Evolutionary conservation across 176 grass and related monocot species (phyloP).

Genomic region (Carex cristatella): DNA sequence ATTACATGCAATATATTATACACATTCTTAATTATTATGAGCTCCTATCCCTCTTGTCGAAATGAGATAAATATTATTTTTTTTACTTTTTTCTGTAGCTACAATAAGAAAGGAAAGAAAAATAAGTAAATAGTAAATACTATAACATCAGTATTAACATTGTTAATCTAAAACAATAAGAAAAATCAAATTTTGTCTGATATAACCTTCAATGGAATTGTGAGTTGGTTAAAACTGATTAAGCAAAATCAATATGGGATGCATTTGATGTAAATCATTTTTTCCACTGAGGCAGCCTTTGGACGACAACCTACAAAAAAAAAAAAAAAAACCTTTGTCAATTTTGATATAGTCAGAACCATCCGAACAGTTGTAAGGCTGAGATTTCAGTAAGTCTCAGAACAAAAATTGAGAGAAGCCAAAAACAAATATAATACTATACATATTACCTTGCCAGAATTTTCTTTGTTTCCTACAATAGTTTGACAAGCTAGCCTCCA

Average conservation of each 20-base stretch:
- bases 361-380: not conserved
- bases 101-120: not conserved
- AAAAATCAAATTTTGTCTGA: not conserved
- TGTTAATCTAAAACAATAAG: not conserved
- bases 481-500: constrained; percentile 95
- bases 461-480: constrained; percentile 92
- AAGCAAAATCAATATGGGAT: not conserved
- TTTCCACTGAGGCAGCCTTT: constrained; percentile 85
- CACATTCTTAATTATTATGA: not conserved
- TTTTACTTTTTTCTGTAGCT: not conserved
- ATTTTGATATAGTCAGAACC: not conserved
- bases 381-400: not conserved
- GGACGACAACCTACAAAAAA: constrained; percentile 48
- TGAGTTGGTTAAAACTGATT: not conserved
- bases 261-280: constrained; percentile 38
- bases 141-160: not conserved
- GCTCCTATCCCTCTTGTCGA: not conserved
- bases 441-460: constrained; percentile 69
- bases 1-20: not conserved
- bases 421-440: not conserved
- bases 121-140: not conserved
- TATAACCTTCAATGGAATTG: not conserved
- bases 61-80: not conserved
- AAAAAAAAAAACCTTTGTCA: not conserved
- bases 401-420: not conserved